Percentiles rank a stretch among this genome's conserved stretches.
Conservation (phyloP, 176 grass and related monocot genomes). For the Leersia perrieri region DNA sequence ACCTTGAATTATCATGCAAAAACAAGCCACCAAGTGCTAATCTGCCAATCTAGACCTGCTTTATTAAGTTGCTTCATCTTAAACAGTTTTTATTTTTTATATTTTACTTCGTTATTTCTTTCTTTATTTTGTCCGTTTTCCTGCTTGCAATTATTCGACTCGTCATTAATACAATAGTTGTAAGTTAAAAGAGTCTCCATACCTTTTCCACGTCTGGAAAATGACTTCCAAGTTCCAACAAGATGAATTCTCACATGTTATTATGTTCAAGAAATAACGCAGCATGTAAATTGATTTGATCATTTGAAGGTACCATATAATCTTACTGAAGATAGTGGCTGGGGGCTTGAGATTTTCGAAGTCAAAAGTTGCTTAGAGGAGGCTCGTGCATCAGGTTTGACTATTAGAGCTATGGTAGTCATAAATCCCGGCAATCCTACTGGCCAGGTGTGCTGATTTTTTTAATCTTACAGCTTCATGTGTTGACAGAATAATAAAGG, state of each 20-base stretch:
- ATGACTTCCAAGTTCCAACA: background rate
- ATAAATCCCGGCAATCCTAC: slow-evolving; percentile 87
- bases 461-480: background rate
- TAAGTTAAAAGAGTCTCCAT: too few relatives aligned
- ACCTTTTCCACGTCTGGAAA: too few relatives aligned
- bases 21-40: too few relatives aligned
- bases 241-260: background rate
- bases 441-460: slow-evolving; percentile 44
- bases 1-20: too few relatives aligned
- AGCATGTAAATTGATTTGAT: background rate
- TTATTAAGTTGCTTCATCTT: too few relatives aligned
- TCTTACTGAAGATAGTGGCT: slow-evolving; percentile 48
- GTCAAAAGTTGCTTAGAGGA: slow-evolving; percentile 59
- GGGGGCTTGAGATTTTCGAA: slow-evolving; percentile 72
- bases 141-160: too few relatives aligned
- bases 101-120: background rate
- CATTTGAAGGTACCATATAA: slow-evolving; percentile 68
- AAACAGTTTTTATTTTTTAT: background rate
- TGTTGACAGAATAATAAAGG: background rate
- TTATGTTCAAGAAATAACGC: slow-evolving; percentile 6
- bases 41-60: too few relatives aligned
- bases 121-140: too few relatives aligned
- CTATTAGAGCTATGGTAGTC: slow-evolving; percentile 65
- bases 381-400: slow-evolving; percentile 53
- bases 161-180: too few relatives aligned